Evolutionary conservation across 1,284 basidiomycete species (phyloP).

Genomic region (Cystobasidiaceae sp.): DNA sequence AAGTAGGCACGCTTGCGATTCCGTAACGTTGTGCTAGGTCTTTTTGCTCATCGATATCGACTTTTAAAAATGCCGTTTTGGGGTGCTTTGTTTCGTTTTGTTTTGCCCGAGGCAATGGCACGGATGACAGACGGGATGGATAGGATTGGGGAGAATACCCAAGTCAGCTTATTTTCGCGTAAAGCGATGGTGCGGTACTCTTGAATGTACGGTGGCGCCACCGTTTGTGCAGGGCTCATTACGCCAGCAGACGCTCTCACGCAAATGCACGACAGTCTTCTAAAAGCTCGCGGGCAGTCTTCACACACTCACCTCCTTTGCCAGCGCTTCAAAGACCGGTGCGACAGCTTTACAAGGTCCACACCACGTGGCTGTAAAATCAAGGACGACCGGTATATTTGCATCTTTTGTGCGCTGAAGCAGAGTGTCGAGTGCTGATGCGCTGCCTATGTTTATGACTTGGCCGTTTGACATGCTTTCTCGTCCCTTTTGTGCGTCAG

Average conservation of each 20-base stretch:
- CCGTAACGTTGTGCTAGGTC: slow-evolving; percentile 35
- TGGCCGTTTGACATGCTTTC: slow-evolving; percentile 20
- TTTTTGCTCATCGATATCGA: slow-evolving; percentile 38
- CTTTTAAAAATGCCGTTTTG: slow-evolving; percentile 36
- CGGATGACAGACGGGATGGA: too few species aligned
- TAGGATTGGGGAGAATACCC: too few species aligned
- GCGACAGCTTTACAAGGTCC: slow-evolving; percentile 32
- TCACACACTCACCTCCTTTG: slow-evolving; percentile 11
- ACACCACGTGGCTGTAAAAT: slow-evolving; percentile 29
- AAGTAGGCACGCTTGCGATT: slow-evolving; percentile 31
- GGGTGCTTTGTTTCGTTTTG: slow-evolving; percentile 31
- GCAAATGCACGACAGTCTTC: not conserved
- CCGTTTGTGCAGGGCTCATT: too few species aligned
- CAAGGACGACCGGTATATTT: slow-evolving; percentile 16
- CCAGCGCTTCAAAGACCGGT: slow-evolving; percentile 32
- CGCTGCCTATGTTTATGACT: slow-evolving; percentile 20
- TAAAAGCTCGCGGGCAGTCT: not conserved
- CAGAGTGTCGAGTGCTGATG: slow-evolving; percentile 22
- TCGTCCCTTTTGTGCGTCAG: too few species aligned
- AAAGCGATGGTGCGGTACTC: too few species aligned
- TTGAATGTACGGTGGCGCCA: too few species aligned
- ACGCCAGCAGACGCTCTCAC: too few species aligned
- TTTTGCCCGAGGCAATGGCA: too few species aligned
- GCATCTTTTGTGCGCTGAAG: slow-evolving; percentile 3
- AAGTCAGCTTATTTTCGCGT: too few species aligned